Base-by-base conservation (phyloP, 345 rosid species). In the Moricandia arvensis region DNA sequence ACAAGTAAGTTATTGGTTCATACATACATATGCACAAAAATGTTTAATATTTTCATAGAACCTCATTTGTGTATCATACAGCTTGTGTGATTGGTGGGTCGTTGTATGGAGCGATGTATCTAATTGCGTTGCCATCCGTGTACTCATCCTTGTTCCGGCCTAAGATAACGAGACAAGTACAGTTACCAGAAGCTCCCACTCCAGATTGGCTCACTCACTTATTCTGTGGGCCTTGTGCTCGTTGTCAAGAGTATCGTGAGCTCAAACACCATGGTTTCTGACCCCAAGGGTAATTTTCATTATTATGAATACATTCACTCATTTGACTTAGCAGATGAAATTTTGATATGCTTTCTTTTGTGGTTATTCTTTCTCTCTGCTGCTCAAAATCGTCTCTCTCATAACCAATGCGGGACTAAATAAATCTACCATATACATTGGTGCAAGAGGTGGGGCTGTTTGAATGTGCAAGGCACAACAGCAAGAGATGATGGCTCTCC, bases 161-260 rank as follows among this genome's bases (percentile, higher is more conserved):
- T 10, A 79, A 63, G 69, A 18, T 87, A 37, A 76, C n/a, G 93
- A 73, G 84, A 37, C 4, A 83, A 83, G 37, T 87, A 47, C 57
- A 83, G 33, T 73, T 88, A 69, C 79, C 64, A 5, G 93, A 88
- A 26, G 77, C 75, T 34, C 90, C 93, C 2, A 82, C 83, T 66
- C 78, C 77, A 0, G 93, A 87, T 63, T 88, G 89, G 77, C 60
- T 87, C 0, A 87, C 83, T 17, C 90, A 87, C 55, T 84, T 77
- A 74, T 71, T 77, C 21, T 87, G 89, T 58, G 77, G 51, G 72
- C 7, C 45, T 26, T 89, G 88, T 74, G 89, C 89, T 1, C 77
- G 85, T 11, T 85, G 88, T 66, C 90, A 89, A 77, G 89, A 88
- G 37, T 80, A 84, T 64, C 81, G 89, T 71, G 87, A 89, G 71